Evolutionary conservation across 1,284 basidiomycete species (phyloP).

Genomic region (Sphagnurus paluster): DNA sequence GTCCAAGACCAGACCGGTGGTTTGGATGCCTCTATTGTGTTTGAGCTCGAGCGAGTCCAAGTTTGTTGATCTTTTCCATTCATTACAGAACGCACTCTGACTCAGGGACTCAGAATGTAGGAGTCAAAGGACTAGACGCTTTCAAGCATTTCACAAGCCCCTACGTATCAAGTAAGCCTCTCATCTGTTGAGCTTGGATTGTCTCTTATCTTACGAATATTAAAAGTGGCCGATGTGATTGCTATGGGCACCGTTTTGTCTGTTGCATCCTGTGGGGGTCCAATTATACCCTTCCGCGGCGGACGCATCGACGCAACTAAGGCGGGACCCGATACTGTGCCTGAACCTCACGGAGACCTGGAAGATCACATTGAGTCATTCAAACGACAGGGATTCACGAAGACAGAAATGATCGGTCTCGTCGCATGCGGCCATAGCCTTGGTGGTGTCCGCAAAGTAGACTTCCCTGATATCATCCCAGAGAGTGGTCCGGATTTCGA

Average conservation of each 20-base stretch:
- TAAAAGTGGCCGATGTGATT: constrained; percentile 32
- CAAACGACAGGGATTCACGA: constrained; percentile 36
- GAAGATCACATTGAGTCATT: constrained; percentile 33
- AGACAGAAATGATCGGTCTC: constrained; percentile 41
- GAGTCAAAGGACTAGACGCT: too few relatives aligned
- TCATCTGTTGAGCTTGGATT: neutral
- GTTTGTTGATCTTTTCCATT: neutral
- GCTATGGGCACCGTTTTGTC: constrained; percentile 33
- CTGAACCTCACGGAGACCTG: constrained; percentile 34
- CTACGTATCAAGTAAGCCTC: neutral
- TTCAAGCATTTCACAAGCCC: neutral
- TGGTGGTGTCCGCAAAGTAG: constrained; percentile 37
- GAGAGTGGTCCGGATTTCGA: constrained; percentile 23
- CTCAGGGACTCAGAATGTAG: too few relatives aligned
- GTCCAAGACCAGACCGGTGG: neutral
- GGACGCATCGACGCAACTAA: constrained; percentile 36
- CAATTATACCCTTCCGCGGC: constrained; percentile 36
- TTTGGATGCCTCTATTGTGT: neutral
- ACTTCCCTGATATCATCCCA: constrained; percentile 36
- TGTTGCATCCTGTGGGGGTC: constrained; percentile 37
- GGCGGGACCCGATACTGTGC: constrained; percentile 32
- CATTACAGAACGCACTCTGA: too few relatives aligned
- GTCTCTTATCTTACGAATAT: neutral
- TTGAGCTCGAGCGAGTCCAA: constrained; percentile 1
- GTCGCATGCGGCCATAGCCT: constrained; percentile 43